Conservation (phyloP, 768 basidiomycete species). For the Boletus rex-veris region DNA sequence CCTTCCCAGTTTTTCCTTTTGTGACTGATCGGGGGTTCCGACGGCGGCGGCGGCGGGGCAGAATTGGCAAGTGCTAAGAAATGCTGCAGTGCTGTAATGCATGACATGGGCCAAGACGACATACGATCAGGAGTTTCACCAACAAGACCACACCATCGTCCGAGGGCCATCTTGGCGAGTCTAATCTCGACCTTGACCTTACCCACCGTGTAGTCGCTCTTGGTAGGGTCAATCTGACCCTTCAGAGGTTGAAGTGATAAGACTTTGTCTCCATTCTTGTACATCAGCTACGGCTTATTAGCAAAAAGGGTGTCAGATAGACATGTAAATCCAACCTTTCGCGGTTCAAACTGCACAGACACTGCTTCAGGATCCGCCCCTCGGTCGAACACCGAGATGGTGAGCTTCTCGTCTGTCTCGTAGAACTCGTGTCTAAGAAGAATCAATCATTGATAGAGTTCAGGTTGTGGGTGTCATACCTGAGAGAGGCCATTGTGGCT, state of each 20-base stretch:
- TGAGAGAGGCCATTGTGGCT: conserved; percentile 25
- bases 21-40: conserved; percentile 34
- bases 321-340: conserved; percentile 48
- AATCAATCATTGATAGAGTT: not conserved
- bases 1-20: conserved; percentile 87
- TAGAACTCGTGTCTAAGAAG: conserved; percentile 75
- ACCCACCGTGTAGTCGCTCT: conserved; percentile 64
- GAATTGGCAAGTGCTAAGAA: conserved; percentile 16
- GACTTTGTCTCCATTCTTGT: conserved; percentile 65
- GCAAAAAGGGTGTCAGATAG: not conserved
- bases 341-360: conserved; percentile 57
- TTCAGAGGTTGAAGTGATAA: conserved; percentile 77
- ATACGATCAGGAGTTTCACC: conserved; percentile 76
- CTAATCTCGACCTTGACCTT: conserved; percentile 88
- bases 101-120: conserved; percentile 25
- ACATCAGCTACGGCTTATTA: conserved; percentile 28
- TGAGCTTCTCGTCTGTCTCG: conserved; percentile 75
- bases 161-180: conserved; percentile 61
- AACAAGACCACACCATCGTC: conserved; percentile 72
- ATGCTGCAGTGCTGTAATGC: not conserved
- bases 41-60: conserved; percentile 36
- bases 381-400: conserved; percentile 74
- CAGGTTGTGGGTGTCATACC: conserved; percentile 15
- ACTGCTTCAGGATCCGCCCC: conserved; percentile 66
- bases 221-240: conserved; percentile 68